A percentile compares a stretch with the other conserved stretches of the same genome.
Evolutionary conservation across 2,329 filamentous ascomycete species (phyloP).

Genomic region (Aspergillus sp.): DNA sequence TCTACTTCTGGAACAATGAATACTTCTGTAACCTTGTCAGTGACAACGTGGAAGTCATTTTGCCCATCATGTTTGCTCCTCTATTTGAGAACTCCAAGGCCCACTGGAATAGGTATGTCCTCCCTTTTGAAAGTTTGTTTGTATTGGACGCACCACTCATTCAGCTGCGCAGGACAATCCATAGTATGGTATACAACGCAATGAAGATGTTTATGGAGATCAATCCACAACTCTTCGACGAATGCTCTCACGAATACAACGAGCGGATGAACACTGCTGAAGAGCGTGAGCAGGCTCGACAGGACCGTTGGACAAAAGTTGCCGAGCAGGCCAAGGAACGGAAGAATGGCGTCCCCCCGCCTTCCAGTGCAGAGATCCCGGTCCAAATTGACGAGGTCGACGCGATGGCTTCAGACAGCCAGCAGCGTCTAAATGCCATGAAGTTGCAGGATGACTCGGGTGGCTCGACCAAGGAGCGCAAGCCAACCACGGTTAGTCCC

Average conservation of each 20-base stretch:
- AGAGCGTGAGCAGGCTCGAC: slow-evolving; percentile 70
- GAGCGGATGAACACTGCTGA: slow-evolving; percentile 89
- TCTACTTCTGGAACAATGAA: slow-evolving; percentile 99
- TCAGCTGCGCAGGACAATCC: slow-evolving; percentile 66
- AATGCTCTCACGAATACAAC: slow-evolving; percentile 96
- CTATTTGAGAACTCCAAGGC: slow-evolving; percentile 98
- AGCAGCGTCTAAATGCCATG: slow-evolving; percentile 79
- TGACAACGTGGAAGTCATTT: slow-evolving; percentile 96
- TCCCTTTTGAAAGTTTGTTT: neutral
- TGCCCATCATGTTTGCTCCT: slow-evolving; percentile 98
- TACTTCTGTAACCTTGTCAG: slow-evolving; percentile 99
- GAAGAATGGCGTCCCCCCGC: slow-evolving; percentile 42
- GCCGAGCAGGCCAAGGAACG: slow-evolving; percentile 68
- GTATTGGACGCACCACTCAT: slow-evolving; percentile 23
- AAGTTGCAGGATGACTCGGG: slow-evolving; percentile 70
- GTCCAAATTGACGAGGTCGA: slow-evolving; percentile 61
- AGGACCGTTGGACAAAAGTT: slow-evolving; percentile 83
- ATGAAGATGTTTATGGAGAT: slow-evolving; percentile 99
- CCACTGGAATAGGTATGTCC: slow-evolving; percentile 87
- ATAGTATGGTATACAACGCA: slow-evolving; percentile 99
- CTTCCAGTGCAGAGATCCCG: slow-evolving; percentile 38
- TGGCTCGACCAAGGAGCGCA: slow-evolving; percentile 44
- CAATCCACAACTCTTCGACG: slow-evolving; percentile 94
- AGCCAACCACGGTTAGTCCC: slow-evolving; percentile 39
- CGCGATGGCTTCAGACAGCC: slow-evolving; percentile 69